phyloP scores from a whole-genome alignment of 2,329 filamentous ascomycete species.

The Claviceps purpurea region DNA sequence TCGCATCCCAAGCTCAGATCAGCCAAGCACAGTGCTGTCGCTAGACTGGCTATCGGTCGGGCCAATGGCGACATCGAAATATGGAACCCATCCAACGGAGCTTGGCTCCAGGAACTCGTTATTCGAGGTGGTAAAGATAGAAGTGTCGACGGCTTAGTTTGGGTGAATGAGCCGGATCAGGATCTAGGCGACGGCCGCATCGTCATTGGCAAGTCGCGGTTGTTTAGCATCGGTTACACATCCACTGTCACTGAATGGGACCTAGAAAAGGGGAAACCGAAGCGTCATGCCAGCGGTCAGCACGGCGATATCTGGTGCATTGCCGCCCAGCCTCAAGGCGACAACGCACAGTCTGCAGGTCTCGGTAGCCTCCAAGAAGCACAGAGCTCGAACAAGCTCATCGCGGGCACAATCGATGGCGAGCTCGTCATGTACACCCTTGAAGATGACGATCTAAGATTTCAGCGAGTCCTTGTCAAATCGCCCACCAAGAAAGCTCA shows the following conservation, averaged over 20 bases:
- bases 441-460: constrained; percentile 68
- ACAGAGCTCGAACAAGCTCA: constrained; percentile 45
- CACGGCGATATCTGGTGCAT: constrained; percentile 97
- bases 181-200: constrained; percentile 47
- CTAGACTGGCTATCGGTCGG: constrained; percentile 77
- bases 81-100: constrained; percentile 75
- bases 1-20: constrained; percentile 53
- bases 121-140: constrained; percentile 73
- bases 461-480: constrained; percentile 61
- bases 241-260: constrained; percentile 93
- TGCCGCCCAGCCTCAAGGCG: constrained; percentile 59
- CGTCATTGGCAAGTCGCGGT: constrained; percentile 58
- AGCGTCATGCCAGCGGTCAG: constrained; percentile 76
- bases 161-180: constrained; percentile 77
- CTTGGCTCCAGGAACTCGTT: constrained; percentile 82
- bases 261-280: constrained; percentile 61
- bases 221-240: constrained; percentile 95
- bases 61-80: constrained; percentile 96
- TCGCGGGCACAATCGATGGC: constrained; percentile 82
- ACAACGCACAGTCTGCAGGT: constrained; percentile 6
- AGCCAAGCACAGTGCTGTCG: constrained; percentile 35
- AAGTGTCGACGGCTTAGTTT: constrained; percentile 80
- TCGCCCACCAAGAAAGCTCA: constrained; percentile 73
- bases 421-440: constrained; percentile 79
- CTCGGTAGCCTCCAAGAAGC: constrained; percentile 11